These are phyloP conservation scores for Astraeus odoratus DNA, from an alignment of 768 basidiomycete species.

Conservation along the genomic window DNA sequence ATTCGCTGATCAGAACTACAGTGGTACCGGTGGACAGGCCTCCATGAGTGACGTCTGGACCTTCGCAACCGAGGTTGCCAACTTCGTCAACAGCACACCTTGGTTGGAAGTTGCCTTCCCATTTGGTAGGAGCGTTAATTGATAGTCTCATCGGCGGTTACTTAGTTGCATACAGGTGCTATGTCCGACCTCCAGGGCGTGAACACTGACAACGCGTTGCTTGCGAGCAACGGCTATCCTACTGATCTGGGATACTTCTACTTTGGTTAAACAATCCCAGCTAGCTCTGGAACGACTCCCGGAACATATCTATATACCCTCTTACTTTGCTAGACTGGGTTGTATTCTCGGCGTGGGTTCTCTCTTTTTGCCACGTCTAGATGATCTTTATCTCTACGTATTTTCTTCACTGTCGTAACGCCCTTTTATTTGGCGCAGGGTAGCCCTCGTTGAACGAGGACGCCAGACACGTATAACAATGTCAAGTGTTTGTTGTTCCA, in stretches of 20 bases:
- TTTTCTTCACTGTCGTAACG: not conserved
- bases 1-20: slow-evolving; percentile 65
- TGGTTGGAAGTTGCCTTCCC: slow-evolving; percentile 36
- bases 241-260: slow-evolving; percentile 47
- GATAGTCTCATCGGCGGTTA: no score
- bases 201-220: slow-evolving; percentile 44
- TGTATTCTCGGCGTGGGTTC: not conserved
- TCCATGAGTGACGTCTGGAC: slow-evolving; percentile 28
- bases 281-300: not conserved
- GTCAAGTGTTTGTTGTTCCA: slow-evolving; percentile 2
- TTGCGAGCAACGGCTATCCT: slow-evolving; percentile 36
- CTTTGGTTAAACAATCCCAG: slow-evolving; percentile 24
- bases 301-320: not conserved
- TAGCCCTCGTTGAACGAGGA: slow-evolving; percentile 5
- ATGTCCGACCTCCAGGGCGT: slow-evolving; percentile 50
- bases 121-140: slow-evolving; percentile 48
- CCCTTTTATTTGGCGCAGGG: not conserved
- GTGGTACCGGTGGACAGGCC: slow-evolving; percentile 32
- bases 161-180: slow-evolving; percentile 34
- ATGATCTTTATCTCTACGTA: not conserved
- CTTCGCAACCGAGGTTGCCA: slow-evolving; percentile 38
- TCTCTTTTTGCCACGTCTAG: not conserved
- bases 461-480: not conserved
- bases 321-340: not conserved
- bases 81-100: slow-evolving; percentile 36